phyloP scores from a whole-genome alignment of 495 filamentous ascomycete species.

The Filosporella fistucella region DNA sequence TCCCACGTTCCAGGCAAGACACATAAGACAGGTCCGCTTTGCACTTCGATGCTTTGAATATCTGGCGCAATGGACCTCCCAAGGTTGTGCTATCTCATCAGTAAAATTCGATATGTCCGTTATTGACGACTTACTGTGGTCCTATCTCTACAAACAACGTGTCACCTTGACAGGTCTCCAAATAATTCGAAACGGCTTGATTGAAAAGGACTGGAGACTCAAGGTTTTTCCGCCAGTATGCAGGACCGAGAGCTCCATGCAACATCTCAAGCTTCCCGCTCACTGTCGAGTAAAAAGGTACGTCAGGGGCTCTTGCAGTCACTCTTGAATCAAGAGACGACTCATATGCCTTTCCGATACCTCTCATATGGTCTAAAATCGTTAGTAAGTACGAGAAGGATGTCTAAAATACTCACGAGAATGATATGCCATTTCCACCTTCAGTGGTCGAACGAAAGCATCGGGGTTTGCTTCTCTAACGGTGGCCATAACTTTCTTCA shows the following conservation, averaged over 20 bases:
- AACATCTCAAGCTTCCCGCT: slow-evolving; percentile 26
- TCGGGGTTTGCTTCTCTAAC: slow-evolving; percentile 32
- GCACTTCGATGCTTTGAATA: slow-evolving; percentile 11
- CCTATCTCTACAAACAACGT: slow-evolving; percentile 54
- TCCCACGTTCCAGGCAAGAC: slow-evolving; percentile 33
- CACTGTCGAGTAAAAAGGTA: slow-evolving; percentile 35
- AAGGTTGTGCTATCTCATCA: no score
- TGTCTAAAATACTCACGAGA: not conserved
- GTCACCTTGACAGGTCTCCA: not conserved
- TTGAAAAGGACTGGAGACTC: slow-evolving; percentile 47
- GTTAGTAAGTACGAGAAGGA: slow-evolving; percentile 19
- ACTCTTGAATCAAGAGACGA: not conserved
- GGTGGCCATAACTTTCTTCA: slow-evolving; percentile 39
- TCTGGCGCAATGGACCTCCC: slow-evolving; percentile 54
- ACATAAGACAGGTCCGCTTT: slow-evolving; percentile 16
- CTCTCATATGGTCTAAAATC: slow-evolving; percentile 2
- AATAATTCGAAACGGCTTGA: slow-evolving; percentile 25
- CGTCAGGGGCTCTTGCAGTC: not conserved
- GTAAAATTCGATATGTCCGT: no score
- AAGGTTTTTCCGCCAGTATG: slow-evolving; percentile 54
- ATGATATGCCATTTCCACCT: slow-evolving; percentile 35
- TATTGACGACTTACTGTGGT: slow-evolving; percentile 53
- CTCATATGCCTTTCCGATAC: not conserved
- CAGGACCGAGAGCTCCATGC: slow-evolving; percentile 26
- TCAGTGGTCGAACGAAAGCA: slow-evolving; percentile 45